Conservation (phyloP, 108 stramenopile genomes). For the Nannochloropsis salina region DNA sequence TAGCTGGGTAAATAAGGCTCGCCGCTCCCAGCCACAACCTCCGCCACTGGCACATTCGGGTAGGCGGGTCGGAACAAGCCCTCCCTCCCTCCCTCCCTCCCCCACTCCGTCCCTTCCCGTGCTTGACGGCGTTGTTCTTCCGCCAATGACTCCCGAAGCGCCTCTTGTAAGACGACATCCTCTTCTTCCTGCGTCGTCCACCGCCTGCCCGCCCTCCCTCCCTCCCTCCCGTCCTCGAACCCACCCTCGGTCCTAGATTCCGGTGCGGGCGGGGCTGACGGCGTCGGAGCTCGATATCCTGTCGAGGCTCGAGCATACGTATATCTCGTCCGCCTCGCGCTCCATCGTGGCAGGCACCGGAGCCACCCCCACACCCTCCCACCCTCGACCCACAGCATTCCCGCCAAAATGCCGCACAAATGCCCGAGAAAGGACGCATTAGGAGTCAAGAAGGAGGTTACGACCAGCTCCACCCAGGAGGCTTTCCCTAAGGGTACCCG, state of each 20-base stretch:
- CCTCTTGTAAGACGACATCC: background rate
- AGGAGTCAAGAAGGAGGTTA: constrained; percentile 47
- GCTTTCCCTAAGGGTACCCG: constrained; percentile 42
- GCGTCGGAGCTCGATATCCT: background rate
- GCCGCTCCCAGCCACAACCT: background rate
- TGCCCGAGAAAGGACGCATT: constrained; percentile 55
- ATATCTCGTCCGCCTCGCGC: background rate
- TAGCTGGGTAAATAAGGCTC: background rate
- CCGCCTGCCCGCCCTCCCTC: background rate
- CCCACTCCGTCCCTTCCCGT: background rate
- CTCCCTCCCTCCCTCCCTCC: background rate
- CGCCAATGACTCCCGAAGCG: background rate
- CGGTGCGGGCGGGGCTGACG: background rate
- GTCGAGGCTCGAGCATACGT: background rate
- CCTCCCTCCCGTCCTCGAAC: background rate
- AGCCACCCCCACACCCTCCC: background rate
- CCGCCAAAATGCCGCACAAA: constrained; percentile 53
- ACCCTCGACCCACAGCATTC: constrained; percentile 26
- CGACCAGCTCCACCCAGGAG: constrained; percentile 53
- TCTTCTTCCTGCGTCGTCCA: background rate
- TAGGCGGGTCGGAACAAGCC: background rate
- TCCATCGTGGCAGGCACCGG: too few relatives aligned
- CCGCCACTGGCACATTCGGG: background rate
- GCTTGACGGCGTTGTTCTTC: background rate
- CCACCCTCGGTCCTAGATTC: too few relatives aligned